Percentiles rank a stretch among this genome's conserved stretches.
phyloP scores from a whole-genome alignment of 345 rosid species.

The Acer negundo region DNA sequence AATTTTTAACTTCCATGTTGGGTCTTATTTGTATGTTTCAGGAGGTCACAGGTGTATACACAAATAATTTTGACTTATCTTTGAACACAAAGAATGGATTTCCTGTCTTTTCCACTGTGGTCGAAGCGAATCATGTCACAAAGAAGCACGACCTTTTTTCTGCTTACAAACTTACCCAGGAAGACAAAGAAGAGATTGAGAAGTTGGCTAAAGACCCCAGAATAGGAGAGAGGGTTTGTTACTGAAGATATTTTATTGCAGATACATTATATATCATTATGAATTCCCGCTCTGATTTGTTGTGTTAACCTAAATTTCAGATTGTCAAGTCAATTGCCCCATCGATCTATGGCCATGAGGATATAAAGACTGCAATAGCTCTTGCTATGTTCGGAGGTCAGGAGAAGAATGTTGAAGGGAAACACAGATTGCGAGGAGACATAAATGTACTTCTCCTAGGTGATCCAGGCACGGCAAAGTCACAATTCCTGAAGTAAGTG shows the following conservation, averaged over 20 bases:
- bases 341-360: slow-evolving; percentile 97
- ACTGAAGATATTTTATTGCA: not conserved
- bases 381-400: slow-evolving; percentile 99
- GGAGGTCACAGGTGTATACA: slow-evolving; percentile 96
- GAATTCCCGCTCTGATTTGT: slow-evolving; percentile 14
- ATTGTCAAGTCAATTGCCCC: slow-evolving; percentile 96
- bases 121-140: slow-evolving; percentile 87
- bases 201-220: slow-evolving; percentile 87
- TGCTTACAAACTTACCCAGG: slow-evolving; percentile 93
- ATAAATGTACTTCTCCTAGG: slow-evolving; percentile 91
- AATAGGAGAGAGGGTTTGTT: slow-evolving; percentile 84
- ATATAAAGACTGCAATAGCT: slow-evolving; percentile 90
- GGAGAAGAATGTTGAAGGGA: slow-evolving; percentile 92
- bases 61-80: slow-evolving; percentile 91
- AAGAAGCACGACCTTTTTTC: slow-evolving; percentile 98
- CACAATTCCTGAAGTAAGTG: slow-evolving; percentile 93
- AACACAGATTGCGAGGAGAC: slow-evolving; percentile 90
- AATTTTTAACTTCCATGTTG: slow-evolving; percentile 7
- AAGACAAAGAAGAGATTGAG: slow-evolving; percentile 91
- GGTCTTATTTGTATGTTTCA: slow-evolving; percentile 34
- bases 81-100: slow-evolving; percentile 96
- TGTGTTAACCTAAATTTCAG: slow-evolving; percentile 39
- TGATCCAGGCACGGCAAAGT: slow-evolving; percentile 98
- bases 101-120: slow-evolving; percentile 96
- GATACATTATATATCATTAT: slow-evolving; percentile 2